Base-by-base conservation (phyloP, 106 monocot genomes). In the Cymbidium sinense region DNA sequence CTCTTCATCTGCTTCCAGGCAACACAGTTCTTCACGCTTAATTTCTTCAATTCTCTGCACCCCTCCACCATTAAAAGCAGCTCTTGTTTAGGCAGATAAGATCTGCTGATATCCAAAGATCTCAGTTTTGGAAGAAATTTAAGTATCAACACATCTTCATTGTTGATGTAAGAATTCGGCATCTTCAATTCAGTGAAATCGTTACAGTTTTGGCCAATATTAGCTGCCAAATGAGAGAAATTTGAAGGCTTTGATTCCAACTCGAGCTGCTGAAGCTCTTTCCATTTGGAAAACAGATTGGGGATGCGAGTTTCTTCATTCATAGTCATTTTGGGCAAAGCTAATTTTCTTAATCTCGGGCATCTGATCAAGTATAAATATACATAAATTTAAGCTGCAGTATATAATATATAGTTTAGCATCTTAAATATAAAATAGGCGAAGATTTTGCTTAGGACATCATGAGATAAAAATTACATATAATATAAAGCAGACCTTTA, bases 1-100 rank as follows among this genome's bases (percentile, higher is more conserved):
- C 36, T 83, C 79, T 13, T 35, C 23, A 7, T 79, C 83, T 69
- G 70, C 75, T 21, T 75, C 52, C 21, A 83, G 76, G 75, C 83
- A 69, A 75, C 3, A 17, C 83, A 83, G 18, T 75, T 50, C 8
- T 4, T 54, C 19, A 76, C 74, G n/a, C 9, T 37, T 17, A 83
- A 28, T 13, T 20, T 76, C 75, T 79, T 54, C 67, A 83, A 34
- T 25, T 79, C 37, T 65, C 21, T 75, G 51, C 74, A 83, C 83
- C 79, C n/a, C 2, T 74, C 28, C 0, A 76, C 10, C 7, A 83
- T 69, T 0, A 41, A 27, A 25, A 76, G 9, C 17, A 83, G 35
- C 27, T 51, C 50, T 10, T 79, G 67, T 35, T 79, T 83, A 5
- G 27, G 19, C 61, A 83, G 5, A 52, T 52, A 79, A 0, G 79